These are phyloP conservation scores for Raddia distichophylla DNA, from an alignment of 176 grass and related monocot genomes.

Conservation along the genomic window DNA sequence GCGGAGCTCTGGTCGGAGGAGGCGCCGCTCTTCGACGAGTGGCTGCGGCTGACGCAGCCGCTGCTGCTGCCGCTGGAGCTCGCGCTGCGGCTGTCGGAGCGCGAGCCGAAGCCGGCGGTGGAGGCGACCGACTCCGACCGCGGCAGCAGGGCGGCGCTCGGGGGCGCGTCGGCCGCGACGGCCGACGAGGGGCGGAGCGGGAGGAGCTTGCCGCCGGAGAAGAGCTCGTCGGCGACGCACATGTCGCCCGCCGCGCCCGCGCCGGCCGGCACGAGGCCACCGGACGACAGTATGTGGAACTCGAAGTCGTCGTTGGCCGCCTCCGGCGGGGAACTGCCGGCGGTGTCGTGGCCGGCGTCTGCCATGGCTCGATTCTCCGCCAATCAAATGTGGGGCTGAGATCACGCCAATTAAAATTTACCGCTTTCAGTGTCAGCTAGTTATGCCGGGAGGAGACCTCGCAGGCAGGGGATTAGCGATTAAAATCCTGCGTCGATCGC, in stretches of 20 bases:
- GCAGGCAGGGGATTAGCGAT: background rate
- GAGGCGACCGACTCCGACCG: slow-evolving; percentile 52
- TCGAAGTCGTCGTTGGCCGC: slow-evolving; percentile 56
- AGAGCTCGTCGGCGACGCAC: slow-evolving; percentile 83
- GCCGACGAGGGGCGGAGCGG: slow-evolving; percentile 49
- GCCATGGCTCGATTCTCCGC: too few species aligned
- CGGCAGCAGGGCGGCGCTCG: background rate
- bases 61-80: slow-evolving; percentile 76
- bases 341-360: background rate
- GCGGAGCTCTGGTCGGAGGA: slow-evolving; percentile 33
- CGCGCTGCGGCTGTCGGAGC: slow-evolving; percentile 53
- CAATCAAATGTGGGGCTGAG: background rate
- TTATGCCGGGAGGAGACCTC: slow-evolving; percentile 4
- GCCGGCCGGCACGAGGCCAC: slow-evolving; percentile 33
- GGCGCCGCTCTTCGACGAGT: slow-evolving; percentile 51
- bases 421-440: background rate
- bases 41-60: slow-evolving; percentile 54
- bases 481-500: background rate
- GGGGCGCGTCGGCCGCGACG: background rate
- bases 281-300: slow-evolving; percentile 53
- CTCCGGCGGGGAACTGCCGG: background rate
- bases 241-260: slow-evolving; percentile 38
- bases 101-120: slow-evolving; percentile 33
- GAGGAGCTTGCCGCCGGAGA: slow-evolving; percentile 68
- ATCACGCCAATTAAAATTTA: background rate